Evolutionary conservation across 495 filamentous ascomycete genomes (phyloP), one percentile per base, ranked within the genome.

Genomic region (Parathielavia appendiculata): DNA sequence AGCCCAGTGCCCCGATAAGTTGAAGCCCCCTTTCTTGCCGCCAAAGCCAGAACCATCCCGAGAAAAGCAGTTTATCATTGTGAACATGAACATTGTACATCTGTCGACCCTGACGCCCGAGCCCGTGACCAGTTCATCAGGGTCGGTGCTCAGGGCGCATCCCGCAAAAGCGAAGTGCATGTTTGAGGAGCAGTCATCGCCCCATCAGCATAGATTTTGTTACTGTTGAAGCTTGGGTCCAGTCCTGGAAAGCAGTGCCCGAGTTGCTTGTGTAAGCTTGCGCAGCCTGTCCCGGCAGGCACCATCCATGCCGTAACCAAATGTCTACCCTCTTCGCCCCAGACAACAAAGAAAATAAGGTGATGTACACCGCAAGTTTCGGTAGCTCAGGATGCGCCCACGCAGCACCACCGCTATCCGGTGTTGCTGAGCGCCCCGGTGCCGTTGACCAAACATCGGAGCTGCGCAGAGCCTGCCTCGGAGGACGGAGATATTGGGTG

Each of bases 401-500:
- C 4, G 23, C 22, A n/a, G 38, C 46, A 19, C 55, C 35, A 5
- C 12, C 26, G 26, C 22, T 58, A 59, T 23, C 54, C 56, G 35
- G 45, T 48, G 47, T 59, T 62, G 46, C 59, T 66, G 44, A 43
- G 38, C 50, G 57, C 30, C 11, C 57, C 54, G 34, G 46, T 50
- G 58, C 71, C 71, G 32, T 73, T 72, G 4, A 65, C 54, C 46
- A 70, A 26, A 19, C 67, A 63, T 14, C 61, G 63, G 17, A 64
- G 62, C 46, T 67, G 69, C 5, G 63, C 66, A 2, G 67, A 57
- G 13, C 67, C 69, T 7, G 56, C 45, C 45, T 67, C 69, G 1
- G 68, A 69, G n/a, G 67, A 63, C 20, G 69, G 69, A 3, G 69
- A 71, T 45, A 71, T 66, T 14, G 63, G 65, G 22, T 69, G 48